Evolutionary conservation across 768 basidiomycete genomes (phyloP).

Genomic region (Heimioporus sp.): DNA sequence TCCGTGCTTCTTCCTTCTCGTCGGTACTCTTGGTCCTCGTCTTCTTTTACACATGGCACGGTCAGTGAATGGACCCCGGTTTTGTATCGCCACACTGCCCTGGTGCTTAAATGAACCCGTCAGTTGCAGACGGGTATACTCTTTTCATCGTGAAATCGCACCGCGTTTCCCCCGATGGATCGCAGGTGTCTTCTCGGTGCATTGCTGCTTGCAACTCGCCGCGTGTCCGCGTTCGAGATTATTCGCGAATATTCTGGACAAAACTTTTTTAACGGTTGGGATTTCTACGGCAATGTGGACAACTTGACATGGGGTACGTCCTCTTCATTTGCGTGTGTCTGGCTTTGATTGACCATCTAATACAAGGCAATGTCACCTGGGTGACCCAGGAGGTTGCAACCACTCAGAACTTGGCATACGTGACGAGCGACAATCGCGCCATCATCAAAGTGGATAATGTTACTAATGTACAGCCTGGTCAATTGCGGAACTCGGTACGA

Average conservation of each 20-base stretch:
- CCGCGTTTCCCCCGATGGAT: slow-evolving; percentile 12
- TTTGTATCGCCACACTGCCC: neutral
- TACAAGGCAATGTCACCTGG: slow-evolving; percentile 62
- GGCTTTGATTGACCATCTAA: neutral
- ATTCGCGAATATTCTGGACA: slow-evolving; percentile 45
- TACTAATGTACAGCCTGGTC: slow-evolving; percentile 47
- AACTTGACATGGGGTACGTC: slow-evolving; percentile 41
- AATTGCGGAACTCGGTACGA: slow-evolving; percentile 58
- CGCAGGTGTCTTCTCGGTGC: neutral
- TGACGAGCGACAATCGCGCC: slow-evolving; percentile 60
- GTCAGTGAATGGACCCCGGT: neutral
- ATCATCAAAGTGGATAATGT: slow-evolving; percentile 76
- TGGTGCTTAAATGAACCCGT: slow-evolving; percentile 5
- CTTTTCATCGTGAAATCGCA: neutral
- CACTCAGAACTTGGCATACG: slow-evolving; percentile 51
- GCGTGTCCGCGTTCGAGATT: slow-evolving; percentile 32
- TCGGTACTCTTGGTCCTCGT: neutral
- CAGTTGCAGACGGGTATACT: neutral
- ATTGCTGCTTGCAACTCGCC: slow-evolving; percentile 3
- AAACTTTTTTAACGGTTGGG: slow-evolving; percentile 55
- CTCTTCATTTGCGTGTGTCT: slow-evolving; percentile 13
- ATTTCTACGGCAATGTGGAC: slow-evolving; percentile 49
- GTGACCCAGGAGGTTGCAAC: slow-evolving; percentile 47
- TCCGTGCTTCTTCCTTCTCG: neutral
- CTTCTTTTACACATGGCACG: neutral